Base-by-base conservation (phyloP, 441 rosid species). In the Rhodomyrtus psidioides region DNA sequence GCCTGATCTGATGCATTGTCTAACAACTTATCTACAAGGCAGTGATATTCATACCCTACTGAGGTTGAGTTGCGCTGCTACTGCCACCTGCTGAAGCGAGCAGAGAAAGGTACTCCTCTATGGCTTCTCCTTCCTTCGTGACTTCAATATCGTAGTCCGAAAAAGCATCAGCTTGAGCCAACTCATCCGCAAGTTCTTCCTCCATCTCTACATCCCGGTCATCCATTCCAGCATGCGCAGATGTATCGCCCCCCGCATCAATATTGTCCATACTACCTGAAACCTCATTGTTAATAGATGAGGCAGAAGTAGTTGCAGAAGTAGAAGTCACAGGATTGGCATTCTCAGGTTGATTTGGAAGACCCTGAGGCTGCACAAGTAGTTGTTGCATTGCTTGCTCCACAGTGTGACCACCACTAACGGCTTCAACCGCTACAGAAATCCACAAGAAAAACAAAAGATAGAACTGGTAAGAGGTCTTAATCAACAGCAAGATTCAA, bases 81-180 rank as follows among this genome's bases (percentile, higher is more conserved):
- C 60, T 21, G 46, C 79, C 79, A 6, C 88, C 90, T 6, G 91
- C 86, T 49, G 96, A 92, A 83, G 91, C 93, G 70, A 95, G 85
- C 93, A 94, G 86, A 60, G 92, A 89, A 65, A 95, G 86, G 89
- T 97, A 97, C 90, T 95, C 95, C 7, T 86, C 88, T 85, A 97
- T 93, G 85, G 97, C 96, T 85, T 92, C 98, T 5, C 98, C 96
- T 91, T 95, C 98, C 89, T 58, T 89, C 3, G 91, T 88, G 70
- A 95, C 92, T 83, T 94, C 95, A 81, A 93, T 93, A 86, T 95
- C 98, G 60, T 95, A 97, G 90, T 95, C 98, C 0, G 98, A 90
- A 55, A 94, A 89, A 7, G 91, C 94, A 87, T 95, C 96, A 6
- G 81, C 90, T 39, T 57, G 85, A n/a, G 91, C 93, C 86, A 97